phyloP scores from a whole-genome alignment of 1,139 yeast genomes.

The Lodderomyces theae region DNA sequence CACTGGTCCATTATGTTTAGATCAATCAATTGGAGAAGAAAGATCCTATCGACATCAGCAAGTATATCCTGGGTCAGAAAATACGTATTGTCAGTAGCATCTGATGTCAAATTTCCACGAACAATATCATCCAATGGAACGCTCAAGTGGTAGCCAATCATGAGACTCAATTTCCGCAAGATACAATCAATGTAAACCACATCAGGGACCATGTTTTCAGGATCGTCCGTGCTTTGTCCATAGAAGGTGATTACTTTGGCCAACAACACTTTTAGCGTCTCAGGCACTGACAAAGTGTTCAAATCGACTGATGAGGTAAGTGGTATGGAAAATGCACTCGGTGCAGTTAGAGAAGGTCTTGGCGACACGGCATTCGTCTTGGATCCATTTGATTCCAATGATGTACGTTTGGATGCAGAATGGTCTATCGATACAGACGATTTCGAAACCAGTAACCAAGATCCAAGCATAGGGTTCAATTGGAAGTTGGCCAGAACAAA shows the following conservation, averaged over 20 bases:
- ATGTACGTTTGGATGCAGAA: slow-evolving; percentile 17
- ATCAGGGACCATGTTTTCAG: slow-evolving; percentile 81
- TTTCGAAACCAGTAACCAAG: slow-evolving; percentile 23
- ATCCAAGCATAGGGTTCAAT: slow-evolving; percentile 30
- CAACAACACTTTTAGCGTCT: slow-evolving; percentile 45
- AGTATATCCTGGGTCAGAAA: slow-evolving; percentile 45
- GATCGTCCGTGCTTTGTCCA: slow-evolving; percentile 55
- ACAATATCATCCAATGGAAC: slow-evolving; percentile 33
- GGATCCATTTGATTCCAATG: slow-evolving; percentile 18
- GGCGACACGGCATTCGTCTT: slow-evolving; percentile 24
- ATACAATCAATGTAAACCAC: slow-evolving; percentile 73
- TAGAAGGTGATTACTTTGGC: slow-evolving; percentile 55
- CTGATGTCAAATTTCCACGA: background rate
- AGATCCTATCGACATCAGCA: slow-evolving; percentile 46
- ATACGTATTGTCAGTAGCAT: slow-evolving; percentile 8
- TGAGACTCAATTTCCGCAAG: slow-evolving; percentile 59
- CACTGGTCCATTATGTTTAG: slow-evolving; percentile 55
- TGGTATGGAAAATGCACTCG: slow-evolving; percentile 12
- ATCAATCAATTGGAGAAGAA: slow-evolving; percentile 37
- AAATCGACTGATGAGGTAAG: slow-evolving; percentile 22
- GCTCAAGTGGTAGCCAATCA: slow-evolving; percentile 49
- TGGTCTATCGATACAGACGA: slow-evolving; percentile 15
- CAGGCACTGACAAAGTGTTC: slow-evolving; percentile 36
- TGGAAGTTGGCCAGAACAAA: slow-evolving; percentile 59
- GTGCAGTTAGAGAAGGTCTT: slow-evolving; percentile 30